Percentiles rank a stretch among this genome's conserved stretches.
These are phyloP conservation scores for Coelastrella sp. DNA, from an alignment of 139 green algal species.

Conservation along the genomic window DNA sequence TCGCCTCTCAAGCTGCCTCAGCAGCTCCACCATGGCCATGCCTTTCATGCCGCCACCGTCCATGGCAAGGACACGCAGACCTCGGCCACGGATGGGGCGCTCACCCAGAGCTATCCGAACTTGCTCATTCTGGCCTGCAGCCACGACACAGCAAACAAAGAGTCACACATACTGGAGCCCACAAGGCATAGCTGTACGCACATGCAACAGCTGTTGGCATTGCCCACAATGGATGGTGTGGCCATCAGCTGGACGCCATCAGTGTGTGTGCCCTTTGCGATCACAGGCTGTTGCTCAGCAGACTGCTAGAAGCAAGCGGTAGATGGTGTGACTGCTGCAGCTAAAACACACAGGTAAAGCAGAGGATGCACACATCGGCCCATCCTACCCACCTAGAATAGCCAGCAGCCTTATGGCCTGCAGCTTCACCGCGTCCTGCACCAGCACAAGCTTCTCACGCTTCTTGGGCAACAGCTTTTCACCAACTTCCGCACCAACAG, in stretches of 20 bases:
- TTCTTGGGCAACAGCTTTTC: background rate
- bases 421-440: constrained; percentile 41
- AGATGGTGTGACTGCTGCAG: too few relatives aligned
- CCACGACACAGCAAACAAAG: background rate
- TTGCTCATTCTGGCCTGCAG: constrained; percentile 83
- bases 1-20: constrained; percentile 74
- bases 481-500: background rate
- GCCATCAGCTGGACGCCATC: too few relatives aligned
- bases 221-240: too few relatives aligned
- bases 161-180: background rate
- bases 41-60: constrained; percentile 95
- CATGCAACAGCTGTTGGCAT: too few relatives aligned
- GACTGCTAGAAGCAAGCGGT: too few relatives aligned
- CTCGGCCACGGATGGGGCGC: constrained; percentile 70
- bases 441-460: constrained; percentile 23
- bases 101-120: constrained; percentile 70
- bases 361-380: background rate
- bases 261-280: too few relatives aligned
- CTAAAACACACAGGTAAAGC: too few relatives aligned
- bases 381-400: constrained; percentile 71
- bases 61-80: constrained; percentile 92
- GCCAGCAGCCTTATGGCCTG: constrained; percentile 79
- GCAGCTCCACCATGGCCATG: constrained; percentile 38
- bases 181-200: background rate
- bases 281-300: too few relatives aligned